Conservation (phyloP, 148 eudicot species). For the Spergularia bocconei region DNA sequence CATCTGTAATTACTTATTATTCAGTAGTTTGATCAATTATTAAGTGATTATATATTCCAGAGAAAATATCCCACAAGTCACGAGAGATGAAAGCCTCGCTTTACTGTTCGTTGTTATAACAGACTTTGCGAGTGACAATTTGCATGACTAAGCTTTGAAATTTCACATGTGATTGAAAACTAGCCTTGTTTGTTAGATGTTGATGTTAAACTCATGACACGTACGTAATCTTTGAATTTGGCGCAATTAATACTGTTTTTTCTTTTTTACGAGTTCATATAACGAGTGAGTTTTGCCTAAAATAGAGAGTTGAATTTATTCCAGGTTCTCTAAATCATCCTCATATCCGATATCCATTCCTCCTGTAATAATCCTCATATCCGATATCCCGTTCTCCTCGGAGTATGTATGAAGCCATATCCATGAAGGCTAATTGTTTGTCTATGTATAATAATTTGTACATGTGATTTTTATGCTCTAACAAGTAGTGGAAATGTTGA, state of each 20-base stretch:
- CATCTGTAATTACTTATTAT: not conserved
- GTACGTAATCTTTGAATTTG: not conserved
- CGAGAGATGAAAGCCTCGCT: conserved; percentile 24
- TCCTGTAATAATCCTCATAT: no score
- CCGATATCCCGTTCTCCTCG: no score
- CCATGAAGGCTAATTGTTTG: no score
- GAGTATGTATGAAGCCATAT: no score
- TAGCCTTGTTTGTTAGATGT: conserved; percentile 21
- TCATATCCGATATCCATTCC: no score
- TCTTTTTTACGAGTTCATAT: no score
- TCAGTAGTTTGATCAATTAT: not conserved
- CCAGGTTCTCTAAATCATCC: no score
- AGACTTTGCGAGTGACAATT: conserved; percentile 20
- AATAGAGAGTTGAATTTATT: no score
- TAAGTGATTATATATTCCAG: not conserved
- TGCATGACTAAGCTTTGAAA: conserved; percentile 17
- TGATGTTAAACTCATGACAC: not conserved
- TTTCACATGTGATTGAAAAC: conserved; percentile 13
- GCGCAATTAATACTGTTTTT: not conserved
- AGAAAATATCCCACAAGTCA: conserved; percentile 11
- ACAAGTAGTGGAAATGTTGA: no score
- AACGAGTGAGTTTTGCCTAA: no score
- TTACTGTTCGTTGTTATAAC: conserved; percentile 22
- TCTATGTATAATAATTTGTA: no score
- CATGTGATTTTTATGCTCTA: no score